phyloP scores from a whole-genome alignment of 2,329 filamentous ascomycete genomes.

The Calonectria ilicicola region DNA sequence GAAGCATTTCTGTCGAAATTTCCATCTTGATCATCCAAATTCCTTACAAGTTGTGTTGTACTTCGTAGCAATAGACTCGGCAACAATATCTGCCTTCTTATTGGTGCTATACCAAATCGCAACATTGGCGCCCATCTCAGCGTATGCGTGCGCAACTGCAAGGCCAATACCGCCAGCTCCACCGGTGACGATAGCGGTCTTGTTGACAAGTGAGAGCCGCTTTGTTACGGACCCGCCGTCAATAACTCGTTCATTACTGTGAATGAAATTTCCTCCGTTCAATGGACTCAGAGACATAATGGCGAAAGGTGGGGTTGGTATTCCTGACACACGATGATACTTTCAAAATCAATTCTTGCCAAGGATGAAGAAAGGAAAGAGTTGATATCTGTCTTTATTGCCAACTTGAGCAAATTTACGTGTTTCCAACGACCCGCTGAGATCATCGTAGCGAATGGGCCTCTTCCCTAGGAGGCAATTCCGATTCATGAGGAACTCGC shows the following conservation, averaged over 20 bases:
- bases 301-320: background rate
- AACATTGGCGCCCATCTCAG: conserved; percentile 76
- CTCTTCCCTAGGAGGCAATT: background rate
- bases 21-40: conserved; percentile 36
- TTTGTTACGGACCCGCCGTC: background rate
- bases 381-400: background rate
- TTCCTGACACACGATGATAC: background rate
- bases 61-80: conserved; percentile 69
- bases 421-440: background rate
- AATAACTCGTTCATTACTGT: background rate
- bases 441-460: background rate
- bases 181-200: conserved; percentile 75
- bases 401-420: background rate
- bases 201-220: conserved; percentile 72
- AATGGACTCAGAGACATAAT: background rate
- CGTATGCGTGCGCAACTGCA: conserved; percentile 69
- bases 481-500: background rate
- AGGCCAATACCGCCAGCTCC: conserved; percentile 74
- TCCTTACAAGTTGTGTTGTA: conserved; percentile 72
- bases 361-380: background rate
- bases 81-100: conserved; percentile 68
- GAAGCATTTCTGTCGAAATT: background rate
- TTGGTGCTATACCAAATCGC: conserved; percentile 77
- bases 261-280: background rate
- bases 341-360: background rate